Base-by-base conservation (phyloP, 2,329 filamentous ascomycete genomes). In the Parafenestella ontariensis region DNA sequence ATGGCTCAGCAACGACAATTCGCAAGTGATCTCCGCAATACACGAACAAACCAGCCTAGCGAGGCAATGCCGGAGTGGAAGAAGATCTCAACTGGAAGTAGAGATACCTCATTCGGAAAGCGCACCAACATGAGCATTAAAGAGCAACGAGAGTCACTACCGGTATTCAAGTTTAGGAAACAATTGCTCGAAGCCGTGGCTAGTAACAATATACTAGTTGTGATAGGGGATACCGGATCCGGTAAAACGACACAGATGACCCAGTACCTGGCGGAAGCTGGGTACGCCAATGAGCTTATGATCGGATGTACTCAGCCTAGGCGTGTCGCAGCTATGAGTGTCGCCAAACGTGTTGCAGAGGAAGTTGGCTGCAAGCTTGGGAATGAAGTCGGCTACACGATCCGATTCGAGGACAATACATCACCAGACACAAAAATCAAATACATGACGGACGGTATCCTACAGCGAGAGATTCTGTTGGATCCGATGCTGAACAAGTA, bases 401-500 rank as follows among this genome's bases (percentile, higher is more conserved):
- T 99, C 76, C 92, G 95, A 82, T 99, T 99, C 77, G 96, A 99
- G 78, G 95, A 99, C 76, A 90, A 88, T 80, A 98, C 95, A 1
- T 86, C 90, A 46, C 86, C 87, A 53, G 92, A 91, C 77, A 99
- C 95, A 1, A 86, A 96, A 57, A 86, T 99, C 74, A 99, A 99
- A 82, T 99, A 99, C 82, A 99, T 99, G 95, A 99, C 96, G 40
- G 95, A 99, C 73, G 96, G 96, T 86, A 98, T 99, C 89, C 87
- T 99, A 69, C 83, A 98, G 71, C 84, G 95, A 71, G 95, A 99
- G 79, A 93, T 95, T 52, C 96, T 99, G 88, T 89, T 97, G 77
- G 95, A 99, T 76, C 91, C 93, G 71, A 86, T 96, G 66, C 86
- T 99, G 79, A 89, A 85, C 46, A 90, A 93, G 49, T 99, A 99